Evolutionary conservation across 164 flowering plant species (phyloP).

Genomic region (Taxillus chinensis): DNA sequence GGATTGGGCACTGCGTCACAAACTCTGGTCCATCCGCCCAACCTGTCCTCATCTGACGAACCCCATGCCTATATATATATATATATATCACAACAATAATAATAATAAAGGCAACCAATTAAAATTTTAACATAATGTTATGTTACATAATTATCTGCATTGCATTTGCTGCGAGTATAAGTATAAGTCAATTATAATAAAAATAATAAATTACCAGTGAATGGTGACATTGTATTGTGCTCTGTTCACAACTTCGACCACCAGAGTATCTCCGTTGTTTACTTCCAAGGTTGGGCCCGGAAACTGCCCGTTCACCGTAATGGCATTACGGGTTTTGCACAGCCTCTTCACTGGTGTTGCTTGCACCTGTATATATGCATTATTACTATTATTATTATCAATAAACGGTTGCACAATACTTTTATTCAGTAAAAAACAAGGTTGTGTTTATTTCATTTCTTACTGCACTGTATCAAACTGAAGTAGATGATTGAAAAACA

Average conservation of each 20-base stretch:
- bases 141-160: no score
- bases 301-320: slow-evolving; percentile 43
- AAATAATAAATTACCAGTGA: slow-evolving; percentile 31
- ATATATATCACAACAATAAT: no score
- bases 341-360: slow-evolving; percentile 25
- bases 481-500: background rate
- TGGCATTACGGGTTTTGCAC: slow-evolving; percentile 33
- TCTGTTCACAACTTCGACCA: slow-evolving; percentile 46
- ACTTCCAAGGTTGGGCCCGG: slow-evolving; percentile 51
- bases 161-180: no score
- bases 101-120: no score
- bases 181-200: no score
- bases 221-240: slow-evolving; percentile 60
- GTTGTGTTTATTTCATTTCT: no score
- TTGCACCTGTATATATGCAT: slow-evolving; percentile 36
- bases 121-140: no score
- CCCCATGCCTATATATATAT: slow-evolving; percentile 47
- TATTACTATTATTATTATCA: background rate
- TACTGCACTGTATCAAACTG: no score
- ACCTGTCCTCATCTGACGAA: slow-evolving; percentile 50
- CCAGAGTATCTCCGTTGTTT: slow-evolving; percentile 51
- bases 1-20: slow-evolving; percentile 62
- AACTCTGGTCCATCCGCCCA: slow-evolving; percentile 74
- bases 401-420: no score
- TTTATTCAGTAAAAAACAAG: no score